A percentile compares a stretch with the other conserved stretches of the same genome.
phyloP scores from a whole-genome alignment of 2,329 filamentous ascomycete genomes.

The Hymenoscyphus scutula region DNA sequence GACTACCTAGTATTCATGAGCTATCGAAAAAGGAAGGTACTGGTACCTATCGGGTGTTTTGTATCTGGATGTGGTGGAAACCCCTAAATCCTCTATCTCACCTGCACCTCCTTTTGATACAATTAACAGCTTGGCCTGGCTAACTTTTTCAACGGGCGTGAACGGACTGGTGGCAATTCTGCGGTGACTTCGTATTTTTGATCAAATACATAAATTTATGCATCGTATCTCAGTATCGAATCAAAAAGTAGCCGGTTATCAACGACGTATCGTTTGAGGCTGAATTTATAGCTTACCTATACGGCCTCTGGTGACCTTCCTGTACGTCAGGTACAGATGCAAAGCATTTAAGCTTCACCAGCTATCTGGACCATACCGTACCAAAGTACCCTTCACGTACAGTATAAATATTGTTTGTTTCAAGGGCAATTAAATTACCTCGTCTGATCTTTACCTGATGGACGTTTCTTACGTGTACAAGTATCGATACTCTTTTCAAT shows the following conservation, averaged over 20 bases:
- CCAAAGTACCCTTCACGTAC: neutral
- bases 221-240: neutral
- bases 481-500: neutral
- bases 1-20: neutral
- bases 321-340: neutral
- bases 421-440: neutral
- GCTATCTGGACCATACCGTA: neutral
- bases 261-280: conserved; percentile 24
- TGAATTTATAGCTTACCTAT: conserved; percentile 10
- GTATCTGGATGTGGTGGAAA: neutral
- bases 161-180: too few relatives aligned
- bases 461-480: neutral
- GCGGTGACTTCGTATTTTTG: too few relatives aligned
- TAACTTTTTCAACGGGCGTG: neutral
- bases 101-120: neutral
- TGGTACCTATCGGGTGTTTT: neutral
- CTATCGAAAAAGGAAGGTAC: neutral
- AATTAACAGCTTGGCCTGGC: neutral
- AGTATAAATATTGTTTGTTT: neutral
- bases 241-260: neutral
- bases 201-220: too few relatives aligned
- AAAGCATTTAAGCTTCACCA: neutral
- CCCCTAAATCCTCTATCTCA: neutral
- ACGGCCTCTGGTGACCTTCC: neutral
- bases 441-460: neutral